Evolutionary conservation across 805 yeast genomes (phyloP).

Genomic region (Monosporozyma servazzii): DNA sequence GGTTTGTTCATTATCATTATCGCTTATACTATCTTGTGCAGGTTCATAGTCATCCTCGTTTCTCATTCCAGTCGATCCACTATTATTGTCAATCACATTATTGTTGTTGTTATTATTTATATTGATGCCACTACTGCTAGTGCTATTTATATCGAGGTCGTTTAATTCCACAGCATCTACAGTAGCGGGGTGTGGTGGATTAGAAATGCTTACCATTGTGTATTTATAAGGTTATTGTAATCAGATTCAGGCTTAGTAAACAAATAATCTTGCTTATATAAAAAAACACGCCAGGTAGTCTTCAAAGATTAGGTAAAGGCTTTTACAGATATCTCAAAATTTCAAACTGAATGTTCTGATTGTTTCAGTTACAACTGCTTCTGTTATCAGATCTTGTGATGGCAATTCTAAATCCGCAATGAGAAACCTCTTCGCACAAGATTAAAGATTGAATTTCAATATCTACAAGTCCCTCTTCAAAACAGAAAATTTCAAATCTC

Average conservation of each 20-base stretch:
- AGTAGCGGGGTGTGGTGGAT: not conserved
- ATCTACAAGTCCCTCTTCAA: no score
- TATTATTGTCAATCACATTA: not conserved
- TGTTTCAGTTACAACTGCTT: not conserved
- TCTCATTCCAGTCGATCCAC: not conserved
- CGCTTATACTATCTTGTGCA: not conserved
- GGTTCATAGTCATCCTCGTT: not conserved
- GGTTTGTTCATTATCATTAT: not conserved
- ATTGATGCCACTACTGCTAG: no score
- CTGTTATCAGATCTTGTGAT: not conserved
- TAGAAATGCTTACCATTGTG: not conserved
- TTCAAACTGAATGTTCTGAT: not conserved
- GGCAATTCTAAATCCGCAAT: not conserved
- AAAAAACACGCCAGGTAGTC: not conserved
- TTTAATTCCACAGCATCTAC: not conserved
- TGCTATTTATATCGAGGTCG: not conserved
- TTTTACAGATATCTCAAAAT: not conserved
- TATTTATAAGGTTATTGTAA: not conserved
- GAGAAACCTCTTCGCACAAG: not conserved
- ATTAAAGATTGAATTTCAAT: not conserved
- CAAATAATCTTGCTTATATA: not conserved
- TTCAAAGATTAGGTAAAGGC: not conserved
- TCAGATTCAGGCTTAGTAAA: not conserved
- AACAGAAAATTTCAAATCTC: not conserved
- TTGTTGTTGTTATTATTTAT: not conserved